Conservation (phyloP, 805 yeast genomes). For the Saccharomycopsis fodiens region DNA sequence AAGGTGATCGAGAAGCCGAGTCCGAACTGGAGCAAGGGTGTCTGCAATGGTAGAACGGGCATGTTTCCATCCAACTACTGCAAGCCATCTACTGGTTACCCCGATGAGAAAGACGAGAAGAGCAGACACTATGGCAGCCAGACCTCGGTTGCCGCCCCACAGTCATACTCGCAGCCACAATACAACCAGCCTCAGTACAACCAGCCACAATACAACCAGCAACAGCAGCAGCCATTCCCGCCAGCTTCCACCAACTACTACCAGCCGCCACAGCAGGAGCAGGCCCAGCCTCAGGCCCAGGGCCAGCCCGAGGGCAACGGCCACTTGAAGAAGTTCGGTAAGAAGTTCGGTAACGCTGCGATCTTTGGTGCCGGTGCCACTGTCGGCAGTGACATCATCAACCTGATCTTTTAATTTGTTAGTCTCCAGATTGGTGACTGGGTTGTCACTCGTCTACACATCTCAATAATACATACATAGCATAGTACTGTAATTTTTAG, state of each 20-base stretch:
- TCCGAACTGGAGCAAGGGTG: constrained; percentile 90
- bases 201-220: constrained; percentile 9
- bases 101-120: background rate
- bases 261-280: constrained; percentile 31
- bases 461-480: no score
- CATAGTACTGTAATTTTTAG: no score
- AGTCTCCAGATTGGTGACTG: no score
- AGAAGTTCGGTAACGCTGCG: constrained; percentile 85
- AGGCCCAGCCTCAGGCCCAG: constrained; percentile 28
- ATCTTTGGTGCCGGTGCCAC: constrained; percentile 97
- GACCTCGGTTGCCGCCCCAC: constrained; percentile 14
- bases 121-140: constrained; percentile 2
- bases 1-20: constrained; percentile 67
- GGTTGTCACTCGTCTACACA: no score
- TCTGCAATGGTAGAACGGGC: constrained; percentile 51
- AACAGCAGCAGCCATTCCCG: constrained; percentile 34
- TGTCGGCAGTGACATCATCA: constrained; percentile 74
- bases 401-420: constrained; percentile 48
- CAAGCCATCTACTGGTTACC: constrained; percentile 22
- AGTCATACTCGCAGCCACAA: constrained; percentile 6
- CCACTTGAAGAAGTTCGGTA: constrained; percentile 55
- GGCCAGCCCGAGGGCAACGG: constrained; percentile 28
- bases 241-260: constrained; percentile 44
- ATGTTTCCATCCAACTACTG: constrained; percentile 91
- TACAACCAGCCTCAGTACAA: constrained; percentile 13